phyloP scores from a whole-genome alignment of 495 filamentous ascomycete genomes.

The Neurospora sp. region DNA sequence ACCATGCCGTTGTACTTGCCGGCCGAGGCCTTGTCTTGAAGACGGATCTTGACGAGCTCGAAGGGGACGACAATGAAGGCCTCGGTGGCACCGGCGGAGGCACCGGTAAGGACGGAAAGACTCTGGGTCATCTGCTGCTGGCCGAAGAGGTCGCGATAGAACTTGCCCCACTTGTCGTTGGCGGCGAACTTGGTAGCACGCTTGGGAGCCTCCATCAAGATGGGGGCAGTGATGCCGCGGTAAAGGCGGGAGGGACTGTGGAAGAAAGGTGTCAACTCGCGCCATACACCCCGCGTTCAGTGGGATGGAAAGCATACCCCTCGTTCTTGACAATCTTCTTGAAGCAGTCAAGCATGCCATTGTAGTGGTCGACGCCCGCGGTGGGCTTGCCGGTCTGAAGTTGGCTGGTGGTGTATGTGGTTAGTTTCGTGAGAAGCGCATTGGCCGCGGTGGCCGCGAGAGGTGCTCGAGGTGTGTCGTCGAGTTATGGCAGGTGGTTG shows the following conservation, averaged over 20 bases:
- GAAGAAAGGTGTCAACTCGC: conserved; percentile 8
- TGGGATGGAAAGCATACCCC: conserved; percentile 47
- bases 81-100: conserved; percentile 90
- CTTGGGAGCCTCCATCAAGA: conserved; percentile 98
- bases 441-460: conserved; percentile 1
- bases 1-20: conserved; percentile 88
- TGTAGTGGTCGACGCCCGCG: conserved; percentile 68
- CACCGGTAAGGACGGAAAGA: conserved; percentile 83
- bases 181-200: conserved; percentile 97
- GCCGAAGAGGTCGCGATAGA: conserved; percentile 79
- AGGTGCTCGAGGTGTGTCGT: neutral
- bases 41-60: conserved; percentile 90
- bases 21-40: conserved; percentile 91
- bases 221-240: conserved; percentile 90
- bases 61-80: conserved; percentile 85
- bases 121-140: conserved; percentile 77
- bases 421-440: conserved; percentile 17
- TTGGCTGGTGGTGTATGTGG: conserved; percentile 46
- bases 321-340: conserved; percentile 90
- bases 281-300: neutral
- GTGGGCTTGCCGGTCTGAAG: conserved; percentile 63
- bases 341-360: conserved; percentile 96
- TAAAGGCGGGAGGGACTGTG: conserved; percentile 76
- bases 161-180: conserved; percentile 93
- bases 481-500: neutral